phyloP scores from a whole-genome alignment of 306 rosid genomes.

The Astragalus glycyphyllos region DNA sequence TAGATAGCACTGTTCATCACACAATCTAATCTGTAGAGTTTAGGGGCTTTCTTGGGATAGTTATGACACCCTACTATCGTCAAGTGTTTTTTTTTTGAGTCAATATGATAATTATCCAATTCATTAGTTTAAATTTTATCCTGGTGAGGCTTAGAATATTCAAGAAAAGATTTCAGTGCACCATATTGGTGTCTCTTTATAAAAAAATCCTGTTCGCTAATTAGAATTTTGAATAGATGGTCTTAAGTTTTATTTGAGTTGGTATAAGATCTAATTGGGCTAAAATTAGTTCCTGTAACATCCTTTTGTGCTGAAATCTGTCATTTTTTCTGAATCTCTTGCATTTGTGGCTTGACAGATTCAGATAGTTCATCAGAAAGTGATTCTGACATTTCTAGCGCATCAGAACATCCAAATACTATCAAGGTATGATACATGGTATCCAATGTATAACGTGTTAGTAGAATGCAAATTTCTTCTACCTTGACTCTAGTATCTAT shows the following conservation, averaged over 20 bases:
- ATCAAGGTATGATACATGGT: slow-evolving; percentile 52
- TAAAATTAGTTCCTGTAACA: neutral
- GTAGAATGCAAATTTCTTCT: neutral
- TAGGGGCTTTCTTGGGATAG: no score
- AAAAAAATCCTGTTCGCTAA: neutral
- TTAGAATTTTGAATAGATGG: neutral
- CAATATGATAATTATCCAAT: neutral
- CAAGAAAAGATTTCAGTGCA: neutral
- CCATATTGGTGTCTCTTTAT: neutral
- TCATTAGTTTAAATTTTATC: neutral
- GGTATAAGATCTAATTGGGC: neutral
- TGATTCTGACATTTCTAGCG: slow-evolving; percentile 63
- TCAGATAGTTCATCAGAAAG: slow-evolving; percentile 71
- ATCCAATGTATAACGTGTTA: slow-evolving; percentile 19
- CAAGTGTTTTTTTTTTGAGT: neutral
- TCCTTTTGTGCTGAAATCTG: slow-evolving; percentile 4
- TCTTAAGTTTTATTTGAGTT: neutral
- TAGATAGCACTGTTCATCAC: no score
- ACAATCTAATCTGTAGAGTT: no score
- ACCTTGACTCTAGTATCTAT: neutral
- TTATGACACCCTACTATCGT: no score
- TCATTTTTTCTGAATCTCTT: slow-evolving; percentile 26
- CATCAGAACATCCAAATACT: slow-evolving; percentile 47
- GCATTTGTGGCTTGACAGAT: slow-evolving; percentile 51
- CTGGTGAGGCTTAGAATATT: no score